Percentiles rank a stretch among this genome's conserved stretches.
phyloP scores from a whole-genome alignment of 306 rosid species.

The Abrus pulchellus region DNA sequence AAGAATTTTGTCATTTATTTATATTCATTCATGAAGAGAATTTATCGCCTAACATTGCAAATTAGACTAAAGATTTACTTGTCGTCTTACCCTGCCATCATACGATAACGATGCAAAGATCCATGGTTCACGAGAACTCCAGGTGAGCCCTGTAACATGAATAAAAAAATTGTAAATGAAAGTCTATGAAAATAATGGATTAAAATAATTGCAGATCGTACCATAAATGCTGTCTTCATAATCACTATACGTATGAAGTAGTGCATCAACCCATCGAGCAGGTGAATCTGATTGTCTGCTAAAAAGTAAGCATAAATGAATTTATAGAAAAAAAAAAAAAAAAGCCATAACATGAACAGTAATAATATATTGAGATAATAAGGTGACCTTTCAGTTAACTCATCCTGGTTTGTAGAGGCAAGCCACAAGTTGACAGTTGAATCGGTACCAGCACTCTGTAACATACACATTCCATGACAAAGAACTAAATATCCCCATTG shows the following conservation, averaged over 20 bases:
- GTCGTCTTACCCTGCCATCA: slow-evolving; percentile 93
- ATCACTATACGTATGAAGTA: slow-evolving; percentile 85
- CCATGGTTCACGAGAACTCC: slow-evolving; percentile 98
- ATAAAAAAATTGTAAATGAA: slow-evolving; percentile 25
- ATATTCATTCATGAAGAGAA: slow-evolving; percentile 17
- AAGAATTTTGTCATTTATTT: slow-evolving; percentile 11
- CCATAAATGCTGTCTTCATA: slow-evolving; percentile 97
- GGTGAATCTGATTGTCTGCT: slow-evolving; percentile 74
- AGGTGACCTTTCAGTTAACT: slow-evolving; percentile 72
- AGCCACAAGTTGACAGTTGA: slow-evolving; percentile 93
- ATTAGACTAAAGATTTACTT: slow-evolving; percentile 30
- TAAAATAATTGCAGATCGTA: slow-evolving; percentile 45
- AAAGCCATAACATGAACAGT: slow-evolving; percentile 14
- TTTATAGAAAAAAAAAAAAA: background rate
- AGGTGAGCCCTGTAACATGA: slow-evolving; percentile 77
- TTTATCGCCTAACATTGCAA: slow-evolving; percentile 7
- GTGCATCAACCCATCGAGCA: slow-evolving; percentile 64
- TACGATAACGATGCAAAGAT: slow-evolving; percentile 95
- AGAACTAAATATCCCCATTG: slow-evolving; percentile 32
- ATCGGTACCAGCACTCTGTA: slow-evolving; percentile 96
- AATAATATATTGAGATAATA: slow-evolving; percentile 31
- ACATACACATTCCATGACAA: slow-evolving; percentile 45
- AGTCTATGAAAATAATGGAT: slow-evolving; percentile 1
- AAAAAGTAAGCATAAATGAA: slow-evolving; percentile 42
- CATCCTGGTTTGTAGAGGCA: slow-evolving; percentile 64